A percentile compares a stretch with the other conserved stretches of the same genome.
These are phyloP conservation scores for Nannochloropsis salina DNA, from an alignment of 108 stramenopile genomes.

Conservation along the genomic window DNA sequence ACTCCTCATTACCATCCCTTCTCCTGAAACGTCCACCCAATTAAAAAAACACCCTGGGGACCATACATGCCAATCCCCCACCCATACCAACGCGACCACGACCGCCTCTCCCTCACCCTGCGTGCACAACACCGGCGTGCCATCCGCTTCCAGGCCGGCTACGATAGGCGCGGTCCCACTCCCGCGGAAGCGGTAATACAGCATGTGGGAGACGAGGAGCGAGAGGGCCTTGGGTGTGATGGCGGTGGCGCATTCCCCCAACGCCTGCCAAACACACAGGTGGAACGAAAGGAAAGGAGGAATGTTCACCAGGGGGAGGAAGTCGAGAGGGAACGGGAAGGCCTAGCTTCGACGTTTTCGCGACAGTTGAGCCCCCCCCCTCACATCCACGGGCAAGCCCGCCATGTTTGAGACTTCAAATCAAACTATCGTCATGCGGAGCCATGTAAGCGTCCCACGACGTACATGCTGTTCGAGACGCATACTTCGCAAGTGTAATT, in stretches of 20 bases:
- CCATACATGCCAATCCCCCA: too few species aligned
- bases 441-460: neutral
- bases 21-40: neutral
- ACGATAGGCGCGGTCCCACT: neutral
- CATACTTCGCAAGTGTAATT: neutral
- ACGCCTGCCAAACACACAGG: neutral
- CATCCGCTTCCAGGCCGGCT: neutral
- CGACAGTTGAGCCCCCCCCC: neutral
- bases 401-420: too few species aligned
- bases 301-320: neutral
- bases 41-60: too few species aligned
- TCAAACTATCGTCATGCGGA: too few species aligned
- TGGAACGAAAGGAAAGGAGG: neutral
- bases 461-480: neutral
- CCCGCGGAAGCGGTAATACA: neutral
- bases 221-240: neutral
- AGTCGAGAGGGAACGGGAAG: neutral
- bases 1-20: neutral
- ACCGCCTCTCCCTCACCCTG: neutral
- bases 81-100: neutral
- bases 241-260: neutral
- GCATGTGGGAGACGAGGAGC: neutral
- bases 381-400: too few species aligned
- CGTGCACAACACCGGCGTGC: neutral
- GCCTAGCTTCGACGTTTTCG: neutral